Base-by-base conservation (phyloP, 108 stramenopile species). In the Halocafeteria seosinensis region DNA sequence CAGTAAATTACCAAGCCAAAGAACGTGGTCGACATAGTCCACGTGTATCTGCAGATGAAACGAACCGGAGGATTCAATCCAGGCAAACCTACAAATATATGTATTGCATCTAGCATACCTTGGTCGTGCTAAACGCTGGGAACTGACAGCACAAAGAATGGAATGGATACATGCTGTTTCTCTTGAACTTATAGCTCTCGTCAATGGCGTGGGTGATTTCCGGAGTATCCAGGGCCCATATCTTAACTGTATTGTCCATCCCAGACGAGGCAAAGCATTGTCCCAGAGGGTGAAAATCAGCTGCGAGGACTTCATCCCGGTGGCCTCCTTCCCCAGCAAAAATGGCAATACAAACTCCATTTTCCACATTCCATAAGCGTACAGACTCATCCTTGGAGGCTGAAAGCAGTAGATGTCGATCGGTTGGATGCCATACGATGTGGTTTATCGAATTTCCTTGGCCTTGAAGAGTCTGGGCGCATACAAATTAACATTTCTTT, bases 321-420 rank as follows among this genome's bases (percentile, higher is more conserved):
- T 92, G 88, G 0, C 87, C 88, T 38, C 78, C 59, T 38, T 85
- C 76, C 9, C 87, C 90, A 1, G 79, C 76, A 65, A 91, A 87
- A 12, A 92, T 74, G 6, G 86, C 85, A 0, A 89, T 75, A 62
- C 74, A 77, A 0, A 72, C 62, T 25, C 74, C 71, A 24, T 71
- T 66, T 32, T 66, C 64, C 17, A 88, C 29, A 71, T 89, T 88
- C 91, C 91, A 92, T 31, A 92, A 60, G 6, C 88, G 76, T 9
- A 87, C 53, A 24, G 73, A 77, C 55, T 86, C 83, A 57, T 88
- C 84, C 38, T 85, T 78, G 25, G 85, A 86, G n/a, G 85, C 82
- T 34, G 80, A 77, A 8, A 85, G 57, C 27, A 88, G 50, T 0
- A 87, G 62, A 61, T 63, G 70, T 59, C 82, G 81, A 55, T 86